Base-by-base conservation (phyloP, 176 grass and related monocot genomes). In the Melocanna baccifera region DNA sequence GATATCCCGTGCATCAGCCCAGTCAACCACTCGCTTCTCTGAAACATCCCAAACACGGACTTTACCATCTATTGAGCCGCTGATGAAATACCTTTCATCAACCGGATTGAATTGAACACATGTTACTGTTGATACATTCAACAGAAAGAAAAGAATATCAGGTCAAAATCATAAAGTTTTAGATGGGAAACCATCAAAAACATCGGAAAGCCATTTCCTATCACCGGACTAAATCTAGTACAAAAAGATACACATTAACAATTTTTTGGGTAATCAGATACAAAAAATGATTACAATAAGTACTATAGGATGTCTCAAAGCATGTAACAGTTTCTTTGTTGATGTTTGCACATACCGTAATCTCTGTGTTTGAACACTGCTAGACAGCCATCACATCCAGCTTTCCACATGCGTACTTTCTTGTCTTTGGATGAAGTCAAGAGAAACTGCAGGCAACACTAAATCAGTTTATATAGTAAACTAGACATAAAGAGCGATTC, bases 401-500 rank as follows among this genome's bases (percentile, higher is more conserved):
- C 89, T 92, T 90, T 93, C 94, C 94, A 97, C 91, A 97, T 84
- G 39, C 94, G 89, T 43, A 94, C 92, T 14, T 91, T 97, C 45
- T 86, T 90, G 40, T 94, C 94, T 84, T 92, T 92, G 10, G 91
- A 94, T 52, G 91, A 89, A 71, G 87, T 97, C 91, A 97, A 86
- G 25, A 97, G 88, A 62, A 84, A 87, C 91, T 97, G 87, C 69
- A 70, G 51, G 29, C 75, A 25, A 69, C 29, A 56, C 3, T 42
- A 53, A 0, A 51, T 74, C 69, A 87, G 77, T 74, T 67, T 14
- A 32, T 3, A 53, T 18, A 43, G 45, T 5, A 42, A 86, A 56
- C 10, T 79, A 12, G 20, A 58, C 20, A 43, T 18, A 34, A 9
- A 32, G 3, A 37, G 65, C 9, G 9, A n/a, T 16, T 47, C 25